Evolutionary conservation across 768 basidiomycete genomes (phyloP).

Genomic region (Hygrophorus pudorinus): DNA sequence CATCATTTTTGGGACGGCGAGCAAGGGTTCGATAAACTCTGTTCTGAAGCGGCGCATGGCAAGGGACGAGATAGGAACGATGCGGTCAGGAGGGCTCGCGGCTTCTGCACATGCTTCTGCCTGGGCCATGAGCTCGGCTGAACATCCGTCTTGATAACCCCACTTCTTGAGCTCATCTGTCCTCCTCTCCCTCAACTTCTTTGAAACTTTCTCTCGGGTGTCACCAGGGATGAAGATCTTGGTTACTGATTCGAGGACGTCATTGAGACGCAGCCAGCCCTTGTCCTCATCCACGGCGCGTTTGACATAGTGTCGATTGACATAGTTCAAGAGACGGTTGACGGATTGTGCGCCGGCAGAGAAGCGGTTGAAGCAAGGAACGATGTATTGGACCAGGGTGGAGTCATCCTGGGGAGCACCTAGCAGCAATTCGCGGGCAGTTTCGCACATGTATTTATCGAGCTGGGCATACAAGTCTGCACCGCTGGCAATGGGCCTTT

Average conservation of each 20-base stretch:
- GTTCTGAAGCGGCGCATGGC: constrained; percentile 64
- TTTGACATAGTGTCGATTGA: constrained; percentile 70
- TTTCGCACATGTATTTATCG: constrained; percentile 59
- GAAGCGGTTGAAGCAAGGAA: constrained; percentile 64
- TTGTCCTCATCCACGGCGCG: constrained; percentile 70
- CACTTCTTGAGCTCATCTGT: constrained; percentile 59
- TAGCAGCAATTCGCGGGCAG: constrained; percentile 50
- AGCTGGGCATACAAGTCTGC: constrained; percentile 66
- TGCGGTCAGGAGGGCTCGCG: constrained; percentile 55
- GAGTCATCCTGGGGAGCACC: constrained; percentile 59
- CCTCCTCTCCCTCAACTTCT: constrained; percentile 47
- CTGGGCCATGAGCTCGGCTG: constrained; percentile 34
- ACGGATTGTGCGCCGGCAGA: constrained; percentile 56
- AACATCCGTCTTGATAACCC: constrained; percentile 50
- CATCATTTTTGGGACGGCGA: constrained; percentile 58
- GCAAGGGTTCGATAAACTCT: constrained; percentile 61
- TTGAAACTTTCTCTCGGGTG: constrained; percentile 51
- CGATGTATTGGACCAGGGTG: constrained; percentile 57
- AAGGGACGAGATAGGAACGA: constrained; percentile 53
- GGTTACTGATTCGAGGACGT: constrained; percentile 53
- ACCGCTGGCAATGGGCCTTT: constrained; percentile 32
- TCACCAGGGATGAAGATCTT: constrained; percentile 39
- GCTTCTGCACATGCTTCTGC: constrained; percentile 71
- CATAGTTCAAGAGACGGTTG: constrained; percentile 68
- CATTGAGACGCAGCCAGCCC: constrained; percentile 64